Conservation (phyloP, 306 rosid species). For the Nissolia schottii region DNA sequence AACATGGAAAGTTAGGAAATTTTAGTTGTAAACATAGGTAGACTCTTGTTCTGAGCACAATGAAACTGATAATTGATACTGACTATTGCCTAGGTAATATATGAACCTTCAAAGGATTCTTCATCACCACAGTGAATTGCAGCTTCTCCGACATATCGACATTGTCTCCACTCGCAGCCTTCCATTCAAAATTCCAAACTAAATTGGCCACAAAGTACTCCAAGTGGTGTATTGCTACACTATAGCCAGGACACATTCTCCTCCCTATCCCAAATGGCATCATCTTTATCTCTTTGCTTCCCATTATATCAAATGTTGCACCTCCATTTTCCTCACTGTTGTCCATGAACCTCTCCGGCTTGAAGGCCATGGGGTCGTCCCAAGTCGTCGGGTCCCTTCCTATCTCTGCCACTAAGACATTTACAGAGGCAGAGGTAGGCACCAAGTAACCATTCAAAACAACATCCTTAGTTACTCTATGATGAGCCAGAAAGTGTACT, state of each 20-base stretch:
- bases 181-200: conserved; percentile 40
- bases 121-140: conserved; percentile 35
- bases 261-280: conserved; percentile 44
- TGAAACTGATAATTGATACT: background rate
- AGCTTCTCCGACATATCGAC: conserved; percentile 32
- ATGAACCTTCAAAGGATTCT: conserved; percentile 29
- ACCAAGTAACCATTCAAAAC: conserved; percentile 32
- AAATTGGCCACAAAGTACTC: too few relatives aligned
- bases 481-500: conserved; percentile 30
- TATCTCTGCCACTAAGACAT: conserved; percentile 42
- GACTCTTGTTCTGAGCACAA: background rate
- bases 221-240: conserved; percentile 23
- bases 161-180: background rate
- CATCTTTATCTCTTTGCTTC: conserved; percentile 35
- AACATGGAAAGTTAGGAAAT: background rate
- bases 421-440: conserved; percentile 28
- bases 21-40: background rate
- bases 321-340: background rate
- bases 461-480: conserved; percentile 31
- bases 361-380: conserved; percentile 41
- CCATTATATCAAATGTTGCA: conserved; percentile 28
- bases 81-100: conserved; percentile 21
- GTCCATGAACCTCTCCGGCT: conserved; percentile 38
- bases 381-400: conserved; percentile 35
- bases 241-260: conserved; percentile 43